Base-by-base conservation (phyloP, 2,329 filamentous ascomycete genomes). In the Hymenoscyphus fructigenus region DNA sequence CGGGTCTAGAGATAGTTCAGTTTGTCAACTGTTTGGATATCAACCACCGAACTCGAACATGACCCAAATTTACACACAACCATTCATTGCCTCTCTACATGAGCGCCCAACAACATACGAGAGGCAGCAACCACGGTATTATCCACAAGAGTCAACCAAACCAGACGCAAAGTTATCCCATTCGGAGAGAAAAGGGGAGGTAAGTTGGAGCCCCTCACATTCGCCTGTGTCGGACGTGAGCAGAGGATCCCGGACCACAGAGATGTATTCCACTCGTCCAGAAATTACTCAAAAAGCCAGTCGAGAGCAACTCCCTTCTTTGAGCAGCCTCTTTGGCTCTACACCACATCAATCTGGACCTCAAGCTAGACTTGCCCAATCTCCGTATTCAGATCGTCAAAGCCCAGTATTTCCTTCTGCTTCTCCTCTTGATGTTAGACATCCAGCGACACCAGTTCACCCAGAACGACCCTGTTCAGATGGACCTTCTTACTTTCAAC, bases 251-350 rank as follows among this genome's bases (percentile, higher is more conserved):
- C 70, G 60, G 61, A 59, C 47, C 50, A 69, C 59, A 65, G 67
- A 73, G 5, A 70, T 73, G 67, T 72, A 73, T 67, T 67, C 67
- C 55, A 64, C 60, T 56, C 66, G 60, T 7, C 68, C 67, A 62
- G 67, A 73, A 38, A 53, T 59, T 6, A 36, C 53, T 44, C 65
- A 68, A 28, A 71, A 72, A 14, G 50, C 66, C 36, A 60, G 67
- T 29, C 68, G 74, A 69, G 74, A 76, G 67, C 70, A 71, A 29
- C 67, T 76, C 3, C 75, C 75, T 55, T 70, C 75, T 15, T 61
- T 76, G 53, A 76, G 72, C 61, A 76, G 74, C 65, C 57, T 76
- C 7, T 75, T 76, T 70, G 71, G 66, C 17, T 68, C 72, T 28
- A 57, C 68, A 57, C 41, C 67, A 61, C 67, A 67, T 56, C 69